Percentiles rank a stretch among this genome's conserved stretches.
Conservation (phyloP, 352 stramenopile species). For the Stramenopiles sp. region DNA sequence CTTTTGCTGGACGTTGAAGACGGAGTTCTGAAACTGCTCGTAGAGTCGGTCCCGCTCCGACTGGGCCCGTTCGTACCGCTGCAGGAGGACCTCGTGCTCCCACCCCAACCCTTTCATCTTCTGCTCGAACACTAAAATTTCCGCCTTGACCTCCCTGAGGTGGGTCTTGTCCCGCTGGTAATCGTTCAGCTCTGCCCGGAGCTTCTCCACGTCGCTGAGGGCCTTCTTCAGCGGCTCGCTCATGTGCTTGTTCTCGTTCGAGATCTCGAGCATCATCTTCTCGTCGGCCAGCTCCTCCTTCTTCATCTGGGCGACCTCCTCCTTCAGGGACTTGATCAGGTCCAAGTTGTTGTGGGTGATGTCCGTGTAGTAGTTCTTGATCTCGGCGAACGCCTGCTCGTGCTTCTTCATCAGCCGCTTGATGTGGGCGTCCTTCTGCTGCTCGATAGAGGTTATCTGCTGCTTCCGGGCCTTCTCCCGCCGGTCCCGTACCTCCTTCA, state of each 20-base stretch:
- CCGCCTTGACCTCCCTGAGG: constrained; percentile 39
- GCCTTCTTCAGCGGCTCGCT: constrained; percentile 72
- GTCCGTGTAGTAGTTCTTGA: constrained; percentile 92
- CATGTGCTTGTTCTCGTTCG: constrained; percentile 81
- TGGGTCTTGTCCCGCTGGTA: constrained; percentile 39
- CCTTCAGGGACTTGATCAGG: constrained; percentile 80
- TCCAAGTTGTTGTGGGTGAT: constrained; percentile 92
- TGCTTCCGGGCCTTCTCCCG: constrained; percentile 51
- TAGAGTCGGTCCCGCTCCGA: constrained; percentile 68
- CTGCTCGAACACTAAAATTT: constrained; percentile 56
- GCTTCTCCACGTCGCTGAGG: constrained; percentile 30
- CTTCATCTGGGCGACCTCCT: constrained; percentile 76
- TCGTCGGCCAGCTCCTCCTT: constrained; percentile 79
- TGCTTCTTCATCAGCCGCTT: constrained; percentile 69
- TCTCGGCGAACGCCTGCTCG: constrained; percentile 76
- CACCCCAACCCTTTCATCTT: constrained; percentile 62
- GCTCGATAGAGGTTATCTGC: constrained; percentile 64
- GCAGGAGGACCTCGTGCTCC: constrained; percentile 74
- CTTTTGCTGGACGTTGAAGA: constrained; percentile 79
- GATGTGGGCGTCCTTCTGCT: constrained; percentile 74
- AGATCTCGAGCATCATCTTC: constrained; percentile 78
- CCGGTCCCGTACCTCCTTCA: constrained; percentile 46
- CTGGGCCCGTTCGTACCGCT: constrained; percentile 54
- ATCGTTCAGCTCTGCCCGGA: constrained; percentile 32
- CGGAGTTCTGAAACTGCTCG: constrained; percentile 51